These are phyloP conservation scores for Aspergillus puulaauensis DNA, from an alignment of 2,329 filamentous ascomycete species.

Conservation along the genomic window DNA sequence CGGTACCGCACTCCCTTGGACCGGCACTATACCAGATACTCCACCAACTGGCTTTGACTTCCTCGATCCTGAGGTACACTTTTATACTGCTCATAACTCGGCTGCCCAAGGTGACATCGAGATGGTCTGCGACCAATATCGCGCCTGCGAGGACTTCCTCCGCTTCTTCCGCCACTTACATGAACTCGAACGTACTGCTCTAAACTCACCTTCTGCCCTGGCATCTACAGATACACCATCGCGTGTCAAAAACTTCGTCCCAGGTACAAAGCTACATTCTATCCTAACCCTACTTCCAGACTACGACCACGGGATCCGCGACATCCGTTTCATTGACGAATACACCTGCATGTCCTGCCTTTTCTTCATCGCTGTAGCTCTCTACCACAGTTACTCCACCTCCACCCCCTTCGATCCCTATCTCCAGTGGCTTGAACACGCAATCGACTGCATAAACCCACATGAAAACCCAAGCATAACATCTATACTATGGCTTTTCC, in stretches of 20 bases:
- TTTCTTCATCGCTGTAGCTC: slow-evolving; percentile 29
- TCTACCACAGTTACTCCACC: slow-evolving; percentile 28
- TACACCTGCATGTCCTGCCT: slow-evolving; percentile 33
- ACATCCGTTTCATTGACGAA: slow-evolving; percentile 34
- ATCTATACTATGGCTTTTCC: slow-evolving; percentile 31
- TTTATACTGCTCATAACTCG: slow-evolving; percentile 15
- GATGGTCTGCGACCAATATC: slow-evolving; percentile 21
- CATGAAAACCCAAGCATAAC: slow-evolving; percentile 29
- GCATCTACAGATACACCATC: background rate
- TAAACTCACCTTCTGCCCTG: slow-evolving; percentile 16
- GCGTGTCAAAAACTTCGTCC: slow-evolving; percentile 20
- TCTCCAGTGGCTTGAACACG: slow-evolving; percentile 26
- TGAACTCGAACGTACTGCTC: slow-evolving; percentile 21
- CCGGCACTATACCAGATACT: slow-evolving; percentile 23
- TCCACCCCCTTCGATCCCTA: slow-evolving; percentile 28
- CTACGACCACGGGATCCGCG: slow-evolving; percentile 33
- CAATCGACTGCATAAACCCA: slow-evolving; percentile 25
- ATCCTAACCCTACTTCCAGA: slow-evolving; percentile 30
- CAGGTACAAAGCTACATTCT: slow-evolving; percentile 25
- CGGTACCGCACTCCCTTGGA: slow-evolving; percentile 30
- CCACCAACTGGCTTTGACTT: slow-evolving; percentile 24
- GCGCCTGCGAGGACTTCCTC: slow-evolving; percentile 32
- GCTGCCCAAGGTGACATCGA: slow-evolving; percentile 16
- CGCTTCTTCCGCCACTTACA: slow-evolving; percentile 29
- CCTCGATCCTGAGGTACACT: slow-evolving; percentile 21